Base-by-base conservation (phyloP, 2,329 filamentous ascomycete genomes). In the Parastagonospora avenae region DNA sequence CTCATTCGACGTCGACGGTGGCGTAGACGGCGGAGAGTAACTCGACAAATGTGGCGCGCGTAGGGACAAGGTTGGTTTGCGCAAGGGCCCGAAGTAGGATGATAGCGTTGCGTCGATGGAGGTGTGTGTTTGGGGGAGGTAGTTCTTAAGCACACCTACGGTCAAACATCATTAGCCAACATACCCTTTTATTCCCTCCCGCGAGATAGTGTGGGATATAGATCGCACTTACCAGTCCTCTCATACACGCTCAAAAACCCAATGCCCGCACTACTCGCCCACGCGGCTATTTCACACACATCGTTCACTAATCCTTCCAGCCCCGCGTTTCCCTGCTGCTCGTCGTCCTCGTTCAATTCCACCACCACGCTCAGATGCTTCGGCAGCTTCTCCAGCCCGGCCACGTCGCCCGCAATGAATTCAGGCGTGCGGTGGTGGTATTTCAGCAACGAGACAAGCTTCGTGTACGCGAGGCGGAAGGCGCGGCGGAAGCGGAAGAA, bases 401-500 rank as follows among this genome's bases (percentile, higher is more conserved):
- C 85, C 24, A 97, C 88, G 76, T 99, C 94, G 66, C 89, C 87
- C 67, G 88, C 86, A 62, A 99, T 96, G 69, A 96, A 85, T 70
- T 96, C 91, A 7, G 94, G 94, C 0, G 93, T 96, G 45, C 91
- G 90, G 74, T 99, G 94, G 77, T 99, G 95, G 77, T 99, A 94
- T 73, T 93, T 92, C 47, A 96, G 80, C 54, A 97, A 83, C 8
- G 91, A 90, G 46, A 91, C 84, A 57, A 93, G 78, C 52, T 90
- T 87, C 71, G 94, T 89, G 61, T 86, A 80, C 42, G 96, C 82
- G 8, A 88, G 84, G 72, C 93, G 88, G 77, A 91, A 94, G 48
- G 86, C 85, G 69, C 91, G 87, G 50, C 92, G 87, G 51, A 91
- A 76, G 56, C 92, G 89, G 60, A 97, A 88, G 73, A 94, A 95